Evolutionary conservation across 2,329 filamentous ascomycete species (phyloP).

Genomic region (Fusarium palustre): DNA sequence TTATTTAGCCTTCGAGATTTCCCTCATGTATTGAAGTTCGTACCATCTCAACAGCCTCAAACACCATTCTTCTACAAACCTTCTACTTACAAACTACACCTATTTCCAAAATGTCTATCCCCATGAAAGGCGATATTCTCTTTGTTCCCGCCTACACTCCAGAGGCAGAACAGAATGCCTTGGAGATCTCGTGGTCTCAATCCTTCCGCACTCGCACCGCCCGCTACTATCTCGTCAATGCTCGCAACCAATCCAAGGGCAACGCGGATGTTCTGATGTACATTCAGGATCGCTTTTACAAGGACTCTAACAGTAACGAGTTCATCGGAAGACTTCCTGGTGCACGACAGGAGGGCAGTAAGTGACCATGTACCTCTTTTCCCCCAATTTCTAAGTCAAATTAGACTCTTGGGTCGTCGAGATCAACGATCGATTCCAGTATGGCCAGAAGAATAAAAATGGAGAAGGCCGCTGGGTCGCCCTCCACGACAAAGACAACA

Average conservation of each 20-base stretch:
- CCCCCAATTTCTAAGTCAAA: fast-evolving
- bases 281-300: constrained; percentile 34
- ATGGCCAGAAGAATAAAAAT: constrained; percentile 35
- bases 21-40: fast-evolving
- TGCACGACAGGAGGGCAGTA: constrained; percentile 24
- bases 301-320: constrained; percentile 7
- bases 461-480: constrained; percentile 29
- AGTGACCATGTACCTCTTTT: fast-evolving
- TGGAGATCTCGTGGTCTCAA: constrained; percentile 33
- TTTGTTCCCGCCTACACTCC: constrained; percentile 18
- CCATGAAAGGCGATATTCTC: constrained; percentile 17
- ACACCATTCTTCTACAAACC: background rate
- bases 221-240: constrained; percentile 31
- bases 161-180: constrained; percentile 18
- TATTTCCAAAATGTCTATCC: constrained; percentile 24
- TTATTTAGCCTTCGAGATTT: background rate
- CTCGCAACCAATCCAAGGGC: constrained; percentile 27
- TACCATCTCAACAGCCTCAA: background rate
- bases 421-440: constrained; percentile 34
- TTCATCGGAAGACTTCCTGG: constrained; percentile 27
- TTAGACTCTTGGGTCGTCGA: constrained; percentile 20
- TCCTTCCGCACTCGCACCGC: constrained; percentile 16
- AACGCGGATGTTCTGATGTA: constrained; percentile 25
- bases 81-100: too few relatives aligned
- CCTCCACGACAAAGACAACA: constrained; percentile 38